phyloP scores from a whole-genome alignment of 371 early-diverging fungal species.

The Parasitella parasitica region DNA sequence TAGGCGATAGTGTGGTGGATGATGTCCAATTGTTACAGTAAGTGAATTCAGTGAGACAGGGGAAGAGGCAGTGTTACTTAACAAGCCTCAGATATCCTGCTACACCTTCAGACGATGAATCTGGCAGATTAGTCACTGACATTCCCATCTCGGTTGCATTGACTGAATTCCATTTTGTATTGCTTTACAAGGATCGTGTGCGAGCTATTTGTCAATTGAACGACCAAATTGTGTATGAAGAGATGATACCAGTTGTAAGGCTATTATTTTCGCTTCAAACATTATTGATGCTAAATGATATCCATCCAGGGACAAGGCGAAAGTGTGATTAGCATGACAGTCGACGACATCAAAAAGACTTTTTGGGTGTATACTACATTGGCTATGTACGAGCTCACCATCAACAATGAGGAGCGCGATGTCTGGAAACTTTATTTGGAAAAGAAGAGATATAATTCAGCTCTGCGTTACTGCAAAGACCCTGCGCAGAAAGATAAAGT shows the following conservation, averaged over 20 bases:
- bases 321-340: slow-evolving; percentile 60
- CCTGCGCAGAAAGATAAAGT: slow-evolving; percentile 75
- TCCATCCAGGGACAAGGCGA: slow-evolving; percentile 27
- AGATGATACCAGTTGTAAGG: slow-evolving; percentile 55
- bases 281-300: neutral
- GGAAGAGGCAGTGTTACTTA: neutral
- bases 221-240: slow-evolving; percentile 80
- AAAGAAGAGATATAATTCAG: slow-evolving; percentile 71
- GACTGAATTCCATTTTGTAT: slow-evolving; percentile 86
- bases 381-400: slow-evolving; percentile 82
- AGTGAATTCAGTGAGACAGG: neutral
- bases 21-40: slow-evolving; percentile 77
- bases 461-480: slow-evolving; percentile 76
- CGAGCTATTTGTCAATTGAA: slow-evolving; percentile 79
- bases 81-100: slow-evolving; percentile 34
- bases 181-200: slow-evolving; percentile 74
- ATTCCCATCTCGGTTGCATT: slow-evolving; percentile 74
- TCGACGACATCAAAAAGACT: slow-evolving; percentile 78
- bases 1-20: slow-evolving; percentile 56
- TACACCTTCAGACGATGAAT: slow-evolving; percentile 45
- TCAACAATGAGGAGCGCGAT: slow-evolving; percentile 88
- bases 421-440: slow-evolving; percentile 88
- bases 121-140: slow-evolving; percentile 44
- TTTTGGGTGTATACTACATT: slow-evolving; percentile 85
- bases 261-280: neutral